Evolutionary conservation across 2,329 filamentous ascomycete species (phyloP).

Genomic region (Fusarium robinianum): DNA sequence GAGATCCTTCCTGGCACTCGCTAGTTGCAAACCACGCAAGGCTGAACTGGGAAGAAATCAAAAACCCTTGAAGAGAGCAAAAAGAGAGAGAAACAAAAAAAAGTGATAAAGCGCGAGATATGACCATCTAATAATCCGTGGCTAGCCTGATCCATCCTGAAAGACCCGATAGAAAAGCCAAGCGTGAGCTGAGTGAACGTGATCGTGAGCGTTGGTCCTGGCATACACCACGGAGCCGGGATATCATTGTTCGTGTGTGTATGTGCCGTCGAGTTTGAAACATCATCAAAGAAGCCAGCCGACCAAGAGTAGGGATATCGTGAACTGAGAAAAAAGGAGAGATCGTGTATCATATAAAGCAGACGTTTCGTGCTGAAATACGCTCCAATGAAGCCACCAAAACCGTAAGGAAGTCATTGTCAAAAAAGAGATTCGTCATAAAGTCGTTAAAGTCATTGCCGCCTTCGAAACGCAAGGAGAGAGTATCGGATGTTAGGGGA

Average conservation of each 20-base stretch:
- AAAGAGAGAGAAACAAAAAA: slow-evolving; percentile 4
- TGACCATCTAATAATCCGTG: slow-evolving; percentile 20
- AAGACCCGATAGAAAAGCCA: slow-evolving; percentile 7
- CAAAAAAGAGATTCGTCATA: slow-evolving; percentile 28
- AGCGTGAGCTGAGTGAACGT: slow-evolving; percentile 6
- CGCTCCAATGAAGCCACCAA: slow-evolving; percentile 26
- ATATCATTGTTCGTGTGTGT: no score
- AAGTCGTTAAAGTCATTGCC: slow-evolving; percentile 33
- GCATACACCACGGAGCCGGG: slow-evolving; percentile 6
- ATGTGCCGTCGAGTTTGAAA: slow-evolving; percentile 19
- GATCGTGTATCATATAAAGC: slow-evolving; percentile 32
- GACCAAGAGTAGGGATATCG: slow-evolving; percentile 25
- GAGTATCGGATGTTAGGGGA: neutral
- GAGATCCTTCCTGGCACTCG: slow-evolving; percentile 19
- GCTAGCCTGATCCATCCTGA: slow-evolving; percentile 6
- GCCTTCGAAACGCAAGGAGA: slow-evolving; percentile 8
- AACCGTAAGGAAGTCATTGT: slow-evolving; percentile 18
- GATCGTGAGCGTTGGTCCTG: slow-evolving; percentile 8
- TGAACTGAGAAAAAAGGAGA: slow-evolving; percentile 15
- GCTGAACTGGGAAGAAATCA: slow-evolving; percentile 5
- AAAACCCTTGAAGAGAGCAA: slow-evolving; percentile 14
- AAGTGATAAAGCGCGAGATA: slow-evolving; percentile 5
- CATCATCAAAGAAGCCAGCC: slow-evolving; percentile 6
- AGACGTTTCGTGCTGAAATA: slow-evolving; percentile 28
- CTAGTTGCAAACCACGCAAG: slow-evolving; percentile 9